Evolutionary conservation across 768 basidiomycete genomes (phyloP).

Genomic region (Exidia glandulosa): DNA sequence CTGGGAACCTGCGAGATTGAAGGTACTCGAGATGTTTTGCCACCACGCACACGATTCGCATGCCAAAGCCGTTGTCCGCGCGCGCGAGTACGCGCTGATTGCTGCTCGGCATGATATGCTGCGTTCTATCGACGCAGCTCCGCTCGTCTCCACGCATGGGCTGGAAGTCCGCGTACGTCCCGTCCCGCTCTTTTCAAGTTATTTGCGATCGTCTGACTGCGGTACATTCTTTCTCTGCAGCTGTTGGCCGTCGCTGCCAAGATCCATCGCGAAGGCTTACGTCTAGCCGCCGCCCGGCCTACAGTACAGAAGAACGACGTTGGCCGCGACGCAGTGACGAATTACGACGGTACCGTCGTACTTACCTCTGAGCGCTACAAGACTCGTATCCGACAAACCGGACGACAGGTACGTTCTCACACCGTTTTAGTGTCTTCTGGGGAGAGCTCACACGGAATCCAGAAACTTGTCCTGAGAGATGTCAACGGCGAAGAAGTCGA

Average conservation of each 20-base stretch:
- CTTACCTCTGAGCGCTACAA: constrained; percentile 32
- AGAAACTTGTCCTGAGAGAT: too few species aligned
- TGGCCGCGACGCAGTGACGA: constrained; percentile 9
- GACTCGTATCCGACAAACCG: constrained; percentile 25
- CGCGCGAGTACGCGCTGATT: background rate
- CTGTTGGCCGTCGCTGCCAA: background rate
- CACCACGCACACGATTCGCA: background rate
- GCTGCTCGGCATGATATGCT: background rate
- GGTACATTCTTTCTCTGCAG: background rate
- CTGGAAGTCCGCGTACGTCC: background rate
- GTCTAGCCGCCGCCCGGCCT: constrained; percentile 24
- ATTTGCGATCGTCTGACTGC: background rate
- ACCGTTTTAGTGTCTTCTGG: too few species aligned
- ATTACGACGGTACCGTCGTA: constrained; percentile 18
- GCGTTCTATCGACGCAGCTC: background rate
- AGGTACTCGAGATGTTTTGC: background rate
- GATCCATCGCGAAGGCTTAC: constrained; percentile 16
- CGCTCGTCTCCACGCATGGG: background rate
- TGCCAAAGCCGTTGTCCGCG: background rate
- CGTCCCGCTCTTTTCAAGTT: background rate
- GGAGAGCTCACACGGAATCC: too few species aligned
- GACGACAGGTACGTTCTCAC: constrained; percentile 20
- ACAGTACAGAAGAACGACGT: constrained; percentile 26
- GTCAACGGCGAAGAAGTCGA: too few species aligned
- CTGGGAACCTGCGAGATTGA: background rate